Base-by-base conservation (phyloP, 2,329 filamentous ascomycete genomes). In the Rugonectria rugulosa region DNA sequence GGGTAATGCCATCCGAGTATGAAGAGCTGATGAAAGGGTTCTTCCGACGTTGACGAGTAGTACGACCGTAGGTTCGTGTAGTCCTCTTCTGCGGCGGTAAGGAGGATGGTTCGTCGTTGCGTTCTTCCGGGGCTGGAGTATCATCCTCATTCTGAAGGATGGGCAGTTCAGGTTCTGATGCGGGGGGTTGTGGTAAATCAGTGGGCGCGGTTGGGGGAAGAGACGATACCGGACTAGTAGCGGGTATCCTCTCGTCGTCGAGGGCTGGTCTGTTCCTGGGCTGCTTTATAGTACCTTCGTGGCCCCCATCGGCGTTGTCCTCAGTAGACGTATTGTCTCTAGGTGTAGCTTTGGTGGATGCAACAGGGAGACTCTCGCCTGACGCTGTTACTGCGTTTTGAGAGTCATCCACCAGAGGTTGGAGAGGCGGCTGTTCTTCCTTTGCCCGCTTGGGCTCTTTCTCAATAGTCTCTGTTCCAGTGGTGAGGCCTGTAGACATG, bases 211-310 rank as follows among this genome's bases (percentile, higher is more conserved):
- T 66, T 11, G 61, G 61, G n/a, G 71, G 62, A 5, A 72, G 57
- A 6, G 70, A 68, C 27, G 66, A 63, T 2, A 69, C 58, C n/a
- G 73, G 73, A 29, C 73, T 76, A 21, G 73, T 76, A 40, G 73
- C 73, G 1, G 73, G 73, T 53, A 76, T 76, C 63, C 69, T 72
- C n/a, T 74, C 72, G 37, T 73, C 73, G 3, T 73, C 71, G 2
- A 59, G 40, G 1, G 49, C 26, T 9, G 53, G 43, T 21, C 65
- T 68, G 12, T 60, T 54, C 23, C 15, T 49, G 7, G 59, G 61
- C n/a, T 40, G 43, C 34, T 56, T 37, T 20, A 55, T 47, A 12
- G 50, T 21, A 4, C 37, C 26, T 20, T 60, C 58, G 9, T 60
- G 53, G 19, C 57, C 58, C 10, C 57, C 26, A 14, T 60, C 60